Evolutionary conservation across 805 yeast species (phyloP).

Genomic region (Starmera dryadoides): DNA sequence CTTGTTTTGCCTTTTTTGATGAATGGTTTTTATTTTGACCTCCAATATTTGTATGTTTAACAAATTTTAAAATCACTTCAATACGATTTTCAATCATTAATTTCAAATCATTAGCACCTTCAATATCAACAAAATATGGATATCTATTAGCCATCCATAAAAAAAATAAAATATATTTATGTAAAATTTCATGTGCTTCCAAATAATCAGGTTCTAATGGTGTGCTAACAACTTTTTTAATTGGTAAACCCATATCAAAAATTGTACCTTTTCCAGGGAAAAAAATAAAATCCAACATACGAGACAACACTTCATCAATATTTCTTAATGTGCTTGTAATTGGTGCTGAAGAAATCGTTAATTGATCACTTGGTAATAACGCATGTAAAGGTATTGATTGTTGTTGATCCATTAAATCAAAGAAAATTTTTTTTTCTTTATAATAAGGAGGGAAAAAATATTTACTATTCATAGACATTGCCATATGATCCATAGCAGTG

Average conservation of each 20-base stretch:
- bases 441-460: constrained; percentile 47
- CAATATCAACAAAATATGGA: constrained; percentile 74
- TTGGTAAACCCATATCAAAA: background rate
- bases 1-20: no score
- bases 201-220: constrained; percentile 7
- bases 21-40: no score
- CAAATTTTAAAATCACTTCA: constrained; percentile 25
- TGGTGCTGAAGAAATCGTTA: constrained; percentile 37
- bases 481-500: no score
- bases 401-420: no score
- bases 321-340: background rate
- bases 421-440: no score
- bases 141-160: constrained; percentile 86
- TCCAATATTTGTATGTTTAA: background rate
- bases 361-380: constrained; percentile 45
- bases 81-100: constrained; percentile 52
- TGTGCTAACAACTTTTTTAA: background rate
- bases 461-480: no score
- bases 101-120: constrained; percentile 65
- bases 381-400: no score
- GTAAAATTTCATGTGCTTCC: constrained; percentile 49
- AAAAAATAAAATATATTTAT: constrained; percentile 58
- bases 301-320: background rate
- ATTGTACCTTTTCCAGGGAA: background rate
- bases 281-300: background rate